Evolutionary conservation across 1,284 basidiomycete genomes (phyloP).

Genomic region (Rhodotorula sp.): DNA sequence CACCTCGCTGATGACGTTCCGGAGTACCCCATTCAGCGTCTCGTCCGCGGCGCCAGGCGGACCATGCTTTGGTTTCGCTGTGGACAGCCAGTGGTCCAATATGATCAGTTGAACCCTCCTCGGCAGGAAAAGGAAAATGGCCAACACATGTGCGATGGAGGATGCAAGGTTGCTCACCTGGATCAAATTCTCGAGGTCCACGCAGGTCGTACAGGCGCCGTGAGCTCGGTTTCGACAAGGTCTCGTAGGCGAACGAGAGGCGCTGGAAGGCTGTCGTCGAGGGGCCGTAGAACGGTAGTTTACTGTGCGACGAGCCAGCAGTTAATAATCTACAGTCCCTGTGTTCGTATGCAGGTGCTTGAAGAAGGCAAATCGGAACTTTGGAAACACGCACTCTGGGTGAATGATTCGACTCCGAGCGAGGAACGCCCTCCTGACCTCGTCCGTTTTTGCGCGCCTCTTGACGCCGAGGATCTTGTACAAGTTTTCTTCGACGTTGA

Average conservation of each 20-base stretch:
- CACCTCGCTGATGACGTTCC: conserved; percentile 75
- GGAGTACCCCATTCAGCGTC: conserved; percentile 69
- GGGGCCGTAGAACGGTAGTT: conserved; percentile 69
- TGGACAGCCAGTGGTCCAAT: too few species aligned
- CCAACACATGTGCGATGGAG: too few species aligned
- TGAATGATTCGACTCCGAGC: conserved; percentile 72
- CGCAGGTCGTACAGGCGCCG: conserved; percentile 67
- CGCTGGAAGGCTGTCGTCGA: conserved; percentile 82
- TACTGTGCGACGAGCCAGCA: conserved; percentile 54
- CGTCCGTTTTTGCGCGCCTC: conserved; percentile 60
- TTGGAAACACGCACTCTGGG: conserved; percentile 64
- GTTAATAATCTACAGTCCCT: too few species aligned
- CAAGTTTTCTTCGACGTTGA: conserved; percentile 63
- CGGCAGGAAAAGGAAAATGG: neutral
- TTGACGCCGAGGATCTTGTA: conserved; percentile 70
- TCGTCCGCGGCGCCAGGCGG: conserved; percentile 59
- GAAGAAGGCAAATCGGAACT: neutral
- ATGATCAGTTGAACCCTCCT: too few species aligned
- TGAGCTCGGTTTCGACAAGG: conserved; percentile 69
- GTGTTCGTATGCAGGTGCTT: too few species aligned
- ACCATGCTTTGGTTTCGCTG: conserved; percentile 52
- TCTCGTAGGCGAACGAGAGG: conserved; percentile 76
- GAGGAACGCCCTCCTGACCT: conserved; percentile 73
- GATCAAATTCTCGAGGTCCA: conserved; percentile 42
- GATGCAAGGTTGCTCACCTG: conserved; percentile 17